Conservation (phyloP, 179 eudicot genomes). For the Actinidia arguta region DNA sequence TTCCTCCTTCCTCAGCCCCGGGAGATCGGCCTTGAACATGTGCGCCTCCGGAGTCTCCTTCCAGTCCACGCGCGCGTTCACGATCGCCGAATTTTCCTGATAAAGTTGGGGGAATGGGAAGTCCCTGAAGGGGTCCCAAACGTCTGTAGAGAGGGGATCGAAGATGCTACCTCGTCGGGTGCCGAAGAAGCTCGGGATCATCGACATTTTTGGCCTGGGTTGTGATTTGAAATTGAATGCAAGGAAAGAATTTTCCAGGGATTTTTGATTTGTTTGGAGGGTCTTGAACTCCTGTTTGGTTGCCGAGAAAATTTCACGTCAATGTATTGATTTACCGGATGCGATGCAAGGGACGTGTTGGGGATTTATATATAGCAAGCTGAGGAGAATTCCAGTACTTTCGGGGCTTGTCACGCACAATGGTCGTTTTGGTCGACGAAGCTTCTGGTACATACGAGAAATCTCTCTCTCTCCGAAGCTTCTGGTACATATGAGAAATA, state of each 20-base stretch:
- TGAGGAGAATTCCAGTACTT: conserved; percentile 13
- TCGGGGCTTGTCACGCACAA: not conserved
- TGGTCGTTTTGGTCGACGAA: not conserved
- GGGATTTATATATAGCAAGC: not conserved
- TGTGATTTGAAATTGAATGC: not conserved
- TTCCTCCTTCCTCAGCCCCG: conserved; percentile 24
- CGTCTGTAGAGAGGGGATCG: conserved; percentile 24
- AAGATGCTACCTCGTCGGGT: conserved; percentile 18
- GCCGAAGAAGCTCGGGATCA: conserved; percentile 28
- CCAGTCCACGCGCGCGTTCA: conserved; percentile 18
- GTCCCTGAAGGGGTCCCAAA: conserved; percentile 23
- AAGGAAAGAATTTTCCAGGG: not conserved
- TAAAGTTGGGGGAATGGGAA: not conserved
- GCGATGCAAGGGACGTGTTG: not conserved
- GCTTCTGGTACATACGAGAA: conserved; percentile 12
- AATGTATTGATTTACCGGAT: not conserved
- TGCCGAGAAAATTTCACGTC: not conserved
- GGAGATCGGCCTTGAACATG: conserved; percentile 20
- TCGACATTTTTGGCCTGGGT: conserved; percentile 10
- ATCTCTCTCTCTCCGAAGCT: not conserved
- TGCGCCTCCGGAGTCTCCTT: conserved; percentile 22
- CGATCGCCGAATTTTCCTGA: conserved; percentile 6
- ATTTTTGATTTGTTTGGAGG: not conserved
- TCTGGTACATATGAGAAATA: too few species aligned
- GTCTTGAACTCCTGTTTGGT: not conserved